Conservation (phyloP, 495 filamentous ascomycete species). For the Hypoxylon fragiforme region DNA sequence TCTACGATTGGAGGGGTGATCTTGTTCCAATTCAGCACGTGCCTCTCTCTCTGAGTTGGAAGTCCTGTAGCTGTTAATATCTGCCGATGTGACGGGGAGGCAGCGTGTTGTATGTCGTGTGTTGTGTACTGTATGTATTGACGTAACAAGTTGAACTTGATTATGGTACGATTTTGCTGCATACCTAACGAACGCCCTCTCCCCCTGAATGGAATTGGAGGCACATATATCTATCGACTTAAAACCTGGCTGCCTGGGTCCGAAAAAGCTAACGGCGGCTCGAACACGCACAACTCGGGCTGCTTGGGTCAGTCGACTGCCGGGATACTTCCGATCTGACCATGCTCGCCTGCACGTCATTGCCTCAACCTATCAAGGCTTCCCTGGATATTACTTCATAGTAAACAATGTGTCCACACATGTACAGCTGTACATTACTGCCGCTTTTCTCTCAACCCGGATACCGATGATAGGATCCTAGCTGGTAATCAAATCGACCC, state of each 20-base stretch:
- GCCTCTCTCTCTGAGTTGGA: constrained; percentile 15
- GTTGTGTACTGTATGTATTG: too few species aligned
- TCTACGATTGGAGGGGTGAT: too few species aligned
- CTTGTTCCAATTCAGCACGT: too few species aligned
- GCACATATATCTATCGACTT: constrained; percentile 22
- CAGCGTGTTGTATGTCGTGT: too few species aligned
- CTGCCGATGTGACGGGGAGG: constrained; percentile 22
- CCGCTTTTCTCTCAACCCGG: constrained; percentile 13
- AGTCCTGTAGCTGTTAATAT: too few species aligned
- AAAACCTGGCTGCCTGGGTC: too few species aligned
- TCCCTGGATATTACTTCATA: constrained; percentile 26
- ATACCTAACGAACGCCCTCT: constrained; percentile 7
- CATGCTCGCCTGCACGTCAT: constrained; percentile 33
- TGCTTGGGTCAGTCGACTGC: constrained; percentile 22
- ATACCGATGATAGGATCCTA: constrained; percentile 8
- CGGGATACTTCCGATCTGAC: constrained; percentile 36
- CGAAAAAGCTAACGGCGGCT: constrained; percentile 12
- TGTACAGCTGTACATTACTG: constrained; percentile 22
- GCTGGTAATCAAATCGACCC: constrained; percentile 4
- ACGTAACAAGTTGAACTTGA: constrained; percentile 20
- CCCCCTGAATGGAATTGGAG: constrained; percentile 11
- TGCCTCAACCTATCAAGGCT: constrained; percentile 20
- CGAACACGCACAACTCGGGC: constrained; percentile 3
- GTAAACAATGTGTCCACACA: constrained; percentile 15
- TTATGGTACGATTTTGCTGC: constrained; percentile 32